Evolutionary conservation across 2,329 filamentous ascomycete species (phyloP).

Genomic region (Claviceps sp.): DNA sequence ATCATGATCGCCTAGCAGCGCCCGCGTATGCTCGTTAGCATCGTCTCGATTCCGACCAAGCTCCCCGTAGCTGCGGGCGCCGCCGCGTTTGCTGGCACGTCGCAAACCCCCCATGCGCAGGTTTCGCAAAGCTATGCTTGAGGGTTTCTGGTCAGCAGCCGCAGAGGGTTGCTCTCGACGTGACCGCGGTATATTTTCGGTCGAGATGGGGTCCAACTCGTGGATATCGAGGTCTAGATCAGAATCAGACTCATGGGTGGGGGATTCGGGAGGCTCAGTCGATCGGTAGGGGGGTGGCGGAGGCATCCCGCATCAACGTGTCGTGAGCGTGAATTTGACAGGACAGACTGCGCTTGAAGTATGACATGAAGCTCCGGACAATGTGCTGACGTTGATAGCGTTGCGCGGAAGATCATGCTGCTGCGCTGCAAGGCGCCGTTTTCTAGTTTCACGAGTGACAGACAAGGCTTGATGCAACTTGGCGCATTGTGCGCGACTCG

Average conservation of each 20-base stretch:
- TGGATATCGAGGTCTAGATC: constrained; percentile 61
- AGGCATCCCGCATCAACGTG: constrained; percentile 38
- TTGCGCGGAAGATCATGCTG: constrained; percentile 10
- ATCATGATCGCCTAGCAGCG: constrained; percentile 51
- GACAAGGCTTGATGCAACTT: constrained; percentile 4
- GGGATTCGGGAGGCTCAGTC: constrained; percentile 51
- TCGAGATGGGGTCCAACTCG: constrained; percentile 58
- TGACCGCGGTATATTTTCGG: constrained; percentile 19
- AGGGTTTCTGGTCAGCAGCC: constrained; percentile 35
- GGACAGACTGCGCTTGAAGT: constrained; percentile 6
- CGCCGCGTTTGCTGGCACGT: constrained; percentile 36
- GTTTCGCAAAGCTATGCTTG: constrained; percentile 57
- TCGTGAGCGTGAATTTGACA: not conserved
- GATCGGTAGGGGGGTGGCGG: constrained; percentile 36
- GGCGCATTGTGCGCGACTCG: constrained; percentile 1
- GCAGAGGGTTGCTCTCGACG: constrained; percentile 15
- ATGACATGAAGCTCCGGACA: constrained; percentile 7
- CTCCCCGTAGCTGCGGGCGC: constrained; percentile 43
- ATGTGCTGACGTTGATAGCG: constrained; percentile 7
- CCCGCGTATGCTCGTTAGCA: constrained; percentile 51
- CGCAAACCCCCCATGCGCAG: constrained; percentile 53
- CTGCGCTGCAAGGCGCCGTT: constrained; percentile 5
- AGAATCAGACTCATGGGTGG: constrained; percentile 58
- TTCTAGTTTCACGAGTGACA: not conserved
- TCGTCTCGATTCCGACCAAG: constrained; percentile 42